Evolutionary conservation across 2,329 filamentous ascomycete genomes (phyloP), one percentile per base, ranked within the genome.

Genomic region (Aspergillus pseudoviridinutans): DNA sequence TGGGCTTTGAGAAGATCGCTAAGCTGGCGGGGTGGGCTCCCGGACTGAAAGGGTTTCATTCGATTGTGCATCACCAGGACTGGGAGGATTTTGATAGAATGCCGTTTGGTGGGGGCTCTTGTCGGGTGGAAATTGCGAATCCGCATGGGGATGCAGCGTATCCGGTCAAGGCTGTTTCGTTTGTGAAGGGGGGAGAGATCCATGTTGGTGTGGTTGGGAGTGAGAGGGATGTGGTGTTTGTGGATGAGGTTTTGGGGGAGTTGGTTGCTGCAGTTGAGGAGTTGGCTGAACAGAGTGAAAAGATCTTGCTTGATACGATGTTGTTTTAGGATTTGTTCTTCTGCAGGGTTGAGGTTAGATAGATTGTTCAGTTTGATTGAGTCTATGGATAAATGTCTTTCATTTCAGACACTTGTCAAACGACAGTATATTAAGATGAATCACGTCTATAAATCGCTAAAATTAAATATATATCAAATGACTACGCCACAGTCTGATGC

Each of bases 51-150:
- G 83, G 79, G 73, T 85, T 83, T 62, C 81, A 84, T 64, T 81
- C 81, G 0, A 78, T 85, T 1, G 82, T 84, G 12, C 71, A 73
- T 51, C 83, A 85, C 68, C 83, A 85, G 69, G 82, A 84, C 62
- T 82, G 83, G 49, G 81, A 82, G 55, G 84, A 86, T 65, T 83
- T 86, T n/a, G 84, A 87, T 64, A 76, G 73, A 27, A 76, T 74
- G 71, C 64, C 68, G 25, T 74, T 75, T 51, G 68, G 67, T 0
- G 69, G 64, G 2, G 61, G 62, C 2, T 61, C 54, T 50, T 79
- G 73, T 65, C 73, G 74, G 44, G 79, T 85, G 61, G 84, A 86
- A 70, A 87, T 84, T 10, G 66, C 82, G 17, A 86, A 85, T 64
- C 82, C 84, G 2, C 80, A 84, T 63, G 76, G 80, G 32, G 83